Base-by-base conservation (phyloP, 164 flowering plant species). In the Kalanchoe fedtschenkoi region DNA sequence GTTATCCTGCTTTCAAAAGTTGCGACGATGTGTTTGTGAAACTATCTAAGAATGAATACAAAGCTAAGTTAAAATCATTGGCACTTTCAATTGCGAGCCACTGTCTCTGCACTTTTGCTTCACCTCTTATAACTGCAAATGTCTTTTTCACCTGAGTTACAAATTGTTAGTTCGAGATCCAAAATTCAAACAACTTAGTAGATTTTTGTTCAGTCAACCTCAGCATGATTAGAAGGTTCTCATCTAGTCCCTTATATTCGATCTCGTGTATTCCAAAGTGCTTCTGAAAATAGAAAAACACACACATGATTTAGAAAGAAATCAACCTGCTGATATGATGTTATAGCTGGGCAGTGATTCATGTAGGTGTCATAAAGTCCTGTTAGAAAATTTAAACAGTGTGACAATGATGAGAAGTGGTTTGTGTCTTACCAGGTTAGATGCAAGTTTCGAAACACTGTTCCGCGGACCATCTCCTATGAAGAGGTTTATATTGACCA, bases 371-470 rank as follows among this genome's bases (percentile, higher is more conserved):
- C n/a, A n/a, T n/a, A n/a, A n/a, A n/a, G n/a, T n/a, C n/a, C n/a
- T n/a, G n/a, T n/a, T n/a, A n/a, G n/a, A n/a, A n/a, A n/a, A n/a
- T n/a, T n/a, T n/a, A n/a, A n/a, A n/a, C n/a, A n/a, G n/a, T n/a
- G n/a, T n/a, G n/a, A n/a, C n/a, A n/a, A n/a, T n/a, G n/a, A n/a
- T n/a, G n/a, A n/a, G n/a, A n/a, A n/a, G n/a, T n/a, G n/a, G n/a
- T n/a, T n/a, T n/a, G n/a, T n/a, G n/a, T n/a, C n/a, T n/a, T n/a
- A n/a, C n/a, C n/a, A n/a, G n/a, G n/a, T n/a, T n/a, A n/a, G n/a
- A n/a, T 81, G 86, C 56, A 84, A 69, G 62, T 60, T 84, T 62
- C 71, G 69, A 66, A 79, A 74, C 64, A 74, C 70, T 65, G 72
- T 74, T 29, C 70, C 78, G 24, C 72, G 74, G 66, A 34, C 58